Base-by-base conservation (phyloP, 805 yeast species). In the Cyberlindnera meyerae region DNA sequence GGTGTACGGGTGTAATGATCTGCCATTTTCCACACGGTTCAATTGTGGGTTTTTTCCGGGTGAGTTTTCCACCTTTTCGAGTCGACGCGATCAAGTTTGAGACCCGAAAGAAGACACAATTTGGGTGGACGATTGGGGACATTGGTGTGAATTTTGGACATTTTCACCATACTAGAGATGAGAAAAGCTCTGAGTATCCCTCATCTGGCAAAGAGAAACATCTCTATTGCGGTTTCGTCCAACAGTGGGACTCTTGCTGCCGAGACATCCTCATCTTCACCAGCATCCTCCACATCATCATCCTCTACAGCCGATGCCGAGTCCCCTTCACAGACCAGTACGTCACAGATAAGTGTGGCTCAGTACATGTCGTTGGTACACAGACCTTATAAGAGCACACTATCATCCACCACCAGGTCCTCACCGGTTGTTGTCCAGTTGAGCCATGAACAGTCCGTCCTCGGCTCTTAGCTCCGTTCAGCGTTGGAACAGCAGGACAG, bases 201-300 rank as follows among this genome's bases (percentile, higher is more conserved):
- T 7, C 22, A 20, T 20, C 20, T 36, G 6, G 35, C 39, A 5
- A 36, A 31, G 24, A 31, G 39, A 14, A 34, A 18, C 18, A 36
- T 36, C 8, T 36, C 39, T 11, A 4, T 36, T 3, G 39, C 39
- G 9, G 35, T 36, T 11, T 17, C 35, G 8, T 6, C 29, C 11
- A 11, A 6, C 5, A 5, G 7, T 8, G 18, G n/a, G n/a, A 7
- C 15, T 11, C 24, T 13, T 26, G n/a, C n/a, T n/a, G n/a, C 32
- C 6, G 39, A 31, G 13, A 4, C 39, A 20, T 20, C 22, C 22
- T 20, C 22, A 20, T 8, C 9, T 11, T 4, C 29, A 4, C 6
- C n/a, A 18, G 9, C 13, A 14, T 11, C 11, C 29, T 13, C 29
- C n/a, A n/a, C n/a, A n/a, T n/a, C n/a, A n/a, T n/a, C n/a, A n/a